Base-by-base conservation (phyloP, 176 grass and related monocot species). In the Canna indica region DNA sequence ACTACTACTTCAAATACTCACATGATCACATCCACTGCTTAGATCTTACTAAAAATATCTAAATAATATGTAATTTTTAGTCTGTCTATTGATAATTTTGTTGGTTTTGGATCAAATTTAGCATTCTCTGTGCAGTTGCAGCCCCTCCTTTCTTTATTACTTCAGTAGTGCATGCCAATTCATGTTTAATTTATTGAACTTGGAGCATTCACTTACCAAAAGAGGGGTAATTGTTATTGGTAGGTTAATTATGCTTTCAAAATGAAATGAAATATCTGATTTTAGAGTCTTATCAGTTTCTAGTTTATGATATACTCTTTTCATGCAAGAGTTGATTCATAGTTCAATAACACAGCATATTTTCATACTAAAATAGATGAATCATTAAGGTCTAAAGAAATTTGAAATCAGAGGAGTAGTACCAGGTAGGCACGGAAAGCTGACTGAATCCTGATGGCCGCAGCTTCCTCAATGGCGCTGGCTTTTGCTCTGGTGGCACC, bases 381-480 rank as follows among this genome's bases (percentile, higher is more conserved):
- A 67, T 0, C 2, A 41, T 42, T 13, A 14, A 28, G 46, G 28
- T 9, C 26, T 13, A 32, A 34, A 75, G 16, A 10, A 50, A 50
- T 4, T 13, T 8, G 59, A 52, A 42, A 25, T 34, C 1, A 35
- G 27, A 7, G 36, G 35, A 33, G 13, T 0, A 29, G 46, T 46
- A 75, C 73, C 73, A 75, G 41, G 34, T 75, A 64, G 10, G 34
- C 27, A 17, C 73, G 59, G 59, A 75, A 75, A 22, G 14, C 17
- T 18, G 73, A 64, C 27, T 75, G 73, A 34, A 75, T 75, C 29
- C 18, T 75, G 59, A 48, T 36, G 32, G 59, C 73, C 11, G 73
- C 59, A 59, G 10, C 57, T 50, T 48, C 73, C 59, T 52, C 60
- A 11, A 17, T 18, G 2, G 54, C 33, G 26, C 12, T 42, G 28